Evolutionary conservation across 345 rosid species (phyloP).

Genomic region (Lumnitzera littorea): DNA sequence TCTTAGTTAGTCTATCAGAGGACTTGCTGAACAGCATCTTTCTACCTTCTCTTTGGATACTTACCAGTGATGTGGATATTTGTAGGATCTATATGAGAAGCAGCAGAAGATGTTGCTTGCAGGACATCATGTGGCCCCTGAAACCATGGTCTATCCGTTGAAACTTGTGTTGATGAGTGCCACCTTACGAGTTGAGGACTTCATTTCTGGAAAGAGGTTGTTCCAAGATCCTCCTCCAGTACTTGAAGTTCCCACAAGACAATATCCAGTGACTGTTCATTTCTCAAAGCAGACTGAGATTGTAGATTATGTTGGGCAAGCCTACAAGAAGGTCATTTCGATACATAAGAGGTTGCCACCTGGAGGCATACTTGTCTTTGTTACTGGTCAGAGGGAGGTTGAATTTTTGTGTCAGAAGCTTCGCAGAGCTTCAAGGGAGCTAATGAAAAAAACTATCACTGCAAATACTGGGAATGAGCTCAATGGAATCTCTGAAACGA

Average conservation of each 20-base stretch:
- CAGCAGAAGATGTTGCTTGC: constrained; percentile 50
- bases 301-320: constrained; percentile 83
- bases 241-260: constrained; percentile 76
- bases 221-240: constrained; percentile 65
- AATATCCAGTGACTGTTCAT: constrained; percentile 65
- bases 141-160: constrained; percentile 51
- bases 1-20: neutral
- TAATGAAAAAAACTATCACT: constrained; percentile 19
- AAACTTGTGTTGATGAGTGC: constrained; percentile 94
- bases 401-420: constrained; percentile 67
- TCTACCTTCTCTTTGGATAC: constrained; percentile 1
- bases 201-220: constrained; percentile 56
- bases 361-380: constrained; percentile 90
- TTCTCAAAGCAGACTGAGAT: constrained; percentile 80
- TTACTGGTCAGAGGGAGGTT: constrained; percentile 94
- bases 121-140: constrained; percentile 41
- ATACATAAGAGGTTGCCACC: constrained; percentile 80
- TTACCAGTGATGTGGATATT: constrained; percentile 10
- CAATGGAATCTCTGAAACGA: constrained; percentile 22
- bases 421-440: constrained; percentile 48
- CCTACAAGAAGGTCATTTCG: constrained; percentile 76
- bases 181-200: constrained; percentile 76
- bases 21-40: neutral
- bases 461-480: constrained; percentile 21
- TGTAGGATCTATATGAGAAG: constrained; percentile 48